Conservation (phyloP, 768 basidiomycete genomes). For the Podaxis sp. region DNA sequence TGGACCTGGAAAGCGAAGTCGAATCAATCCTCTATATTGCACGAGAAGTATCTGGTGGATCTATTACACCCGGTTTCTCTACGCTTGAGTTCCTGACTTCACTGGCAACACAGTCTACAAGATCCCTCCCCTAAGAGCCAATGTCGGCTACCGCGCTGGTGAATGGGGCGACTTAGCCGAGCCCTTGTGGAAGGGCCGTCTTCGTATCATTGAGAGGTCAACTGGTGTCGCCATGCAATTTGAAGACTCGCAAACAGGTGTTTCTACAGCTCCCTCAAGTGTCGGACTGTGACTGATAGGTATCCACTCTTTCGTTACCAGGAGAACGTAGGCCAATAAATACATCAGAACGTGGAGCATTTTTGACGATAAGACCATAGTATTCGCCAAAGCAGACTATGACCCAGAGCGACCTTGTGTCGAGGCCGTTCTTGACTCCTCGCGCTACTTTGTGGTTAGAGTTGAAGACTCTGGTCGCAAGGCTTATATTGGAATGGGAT, state of each 20-base stretch:
- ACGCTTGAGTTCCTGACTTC: constrained; percentile 8
- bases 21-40: constrained; percentile 88
- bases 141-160: constrained; percentile 88
- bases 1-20: constrained; percentile 75
- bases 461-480: constrained; percentile 86
- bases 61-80: constrained; percentile 1
- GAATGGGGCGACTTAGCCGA: constrained; percentile 87
- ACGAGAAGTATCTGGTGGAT: constrained; percentile 85
- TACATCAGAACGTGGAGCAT: not conserved
- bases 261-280: constrained; percentile 21
- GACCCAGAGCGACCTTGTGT: constrained; percentile 76
- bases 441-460: constrained; percentile 90
- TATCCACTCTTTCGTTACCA: not conserved
- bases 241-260: constrained; percentile 80
- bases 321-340: constrained; percentile 60
- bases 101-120: constrained; percentile 74
- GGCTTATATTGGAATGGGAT: constrained; percentile 94
- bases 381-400: constrained; percentile 87
- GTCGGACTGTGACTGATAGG: not conserved
- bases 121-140: constrained; percentile 82
- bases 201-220: constrained; percentile 81
- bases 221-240: constrained; percentile 67
- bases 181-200: constrained; percentile 89
- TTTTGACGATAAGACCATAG: constrained; percentile 32
- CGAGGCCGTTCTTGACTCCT: constrained; percentile 95